Base-by-base conservation (phyloP, 257 asterid genomes). In the Schizonepeta tenuifolia region DNA sequence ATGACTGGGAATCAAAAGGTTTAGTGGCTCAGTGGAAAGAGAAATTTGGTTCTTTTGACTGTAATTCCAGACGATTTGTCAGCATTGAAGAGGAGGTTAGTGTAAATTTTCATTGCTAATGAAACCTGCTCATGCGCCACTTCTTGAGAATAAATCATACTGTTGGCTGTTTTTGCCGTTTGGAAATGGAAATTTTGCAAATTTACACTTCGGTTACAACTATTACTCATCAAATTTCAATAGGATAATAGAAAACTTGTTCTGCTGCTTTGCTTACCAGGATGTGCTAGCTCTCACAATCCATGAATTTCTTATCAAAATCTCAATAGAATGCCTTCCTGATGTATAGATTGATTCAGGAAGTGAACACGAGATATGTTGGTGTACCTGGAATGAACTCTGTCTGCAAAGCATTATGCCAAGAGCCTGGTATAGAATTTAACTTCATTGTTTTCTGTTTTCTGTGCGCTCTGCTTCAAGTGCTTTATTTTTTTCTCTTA, bases 321-420 rank as follows among this genome's bases (percentile, higher is more conserved):
- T 68, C 40, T 70, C 72, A 67, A 77, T 73, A 50, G 55, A 67
- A 6, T 63, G 11, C 40, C 68, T 71, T 68, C 71, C 74, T 79
- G 74, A 69, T 65, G 50, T 76, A 69, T 67, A 21, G 22, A 79
- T 74, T 22, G 54, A 65, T 82, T 53, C 83, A 93, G 98, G 95
- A 88, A 73, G 91, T 71, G 81, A 77, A 58, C 72, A 81, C 81
- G 85, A 93, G 83, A 80, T 90, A 86, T 80, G 93, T 90, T 40
- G 98, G 97, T 53, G 74, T 90, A 47, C 96, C 98, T 24, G 97
- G 97, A 75, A 93, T 93, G 98, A 93, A 89, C 84, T 87, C 95
- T 40, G 79, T 90, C 72, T 90, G 97, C 86, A 85, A 64, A 81
- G 88, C 96, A 36, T 85, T 90, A 79, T 88, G 89, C 71, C 65